A percentile compares a stretch with the other conserved stretches of the same genome.
phyloP scores from a whole-genome alignment of 192 early-diverging fungal species.

The Backusella tuberculispora region DNA sequence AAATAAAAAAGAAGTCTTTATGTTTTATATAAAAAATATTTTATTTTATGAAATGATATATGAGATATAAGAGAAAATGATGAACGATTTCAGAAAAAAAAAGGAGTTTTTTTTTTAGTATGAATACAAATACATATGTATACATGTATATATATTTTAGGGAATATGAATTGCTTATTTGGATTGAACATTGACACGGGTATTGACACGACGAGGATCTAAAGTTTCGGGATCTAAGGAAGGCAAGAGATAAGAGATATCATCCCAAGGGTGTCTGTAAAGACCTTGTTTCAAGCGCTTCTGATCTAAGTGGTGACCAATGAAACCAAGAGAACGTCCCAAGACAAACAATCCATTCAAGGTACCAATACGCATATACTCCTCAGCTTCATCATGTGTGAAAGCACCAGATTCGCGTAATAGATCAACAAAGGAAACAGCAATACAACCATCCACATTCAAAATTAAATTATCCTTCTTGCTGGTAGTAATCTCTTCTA shows the following conservation, averaged over 20 bases:
- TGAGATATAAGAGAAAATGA: no score
- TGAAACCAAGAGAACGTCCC: slow-evolving; percentile 94
- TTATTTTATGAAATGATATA: no score
- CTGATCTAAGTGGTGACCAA: slow-evolving; percentile 98
- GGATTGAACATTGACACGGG: slow-evolving; percentile 29
- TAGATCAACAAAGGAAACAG: slow-evolving; percentile 94
- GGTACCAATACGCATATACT: slow-evolving; percentile 93
- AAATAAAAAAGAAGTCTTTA: no score
- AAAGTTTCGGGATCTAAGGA: slow-evolving; percentile 45
- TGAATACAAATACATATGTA: no score
- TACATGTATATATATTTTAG: no score
- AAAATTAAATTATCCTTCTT: slow-evolving; percentile 99
- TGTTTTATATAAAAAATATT: no score
- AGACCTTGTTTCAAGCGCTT: slow-evolving; percentile 97
- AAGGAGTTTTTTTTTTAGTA: no score
- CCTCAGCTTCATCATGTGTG: slow-evolving; percentile 91
- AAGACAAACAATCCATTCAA: slow-evolving; percentile 97
- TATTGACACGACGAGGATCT: slow-evolving; percentile 42
- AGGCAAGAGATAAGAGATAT: slow-evolving; percentile 84
- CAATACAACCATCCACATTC: slow-evolving; percentile 94
- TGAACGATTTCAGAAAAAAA: no score
- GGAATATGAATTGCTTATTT: background rate
- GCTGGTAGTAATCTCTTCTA: slow-evolving; percentile 93
- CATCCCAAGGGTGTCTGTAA: slow-evolving; percentile 98
- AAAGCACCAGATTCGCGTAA: slow-evolving; percentile 92